A percentile compares a stretch with the other conserved stretches of the same genome.
Evolutionary conservation across 2,329 filamentous ascomycete species (phyloP).

Genomic region (Penicillium hordei): DNA sequence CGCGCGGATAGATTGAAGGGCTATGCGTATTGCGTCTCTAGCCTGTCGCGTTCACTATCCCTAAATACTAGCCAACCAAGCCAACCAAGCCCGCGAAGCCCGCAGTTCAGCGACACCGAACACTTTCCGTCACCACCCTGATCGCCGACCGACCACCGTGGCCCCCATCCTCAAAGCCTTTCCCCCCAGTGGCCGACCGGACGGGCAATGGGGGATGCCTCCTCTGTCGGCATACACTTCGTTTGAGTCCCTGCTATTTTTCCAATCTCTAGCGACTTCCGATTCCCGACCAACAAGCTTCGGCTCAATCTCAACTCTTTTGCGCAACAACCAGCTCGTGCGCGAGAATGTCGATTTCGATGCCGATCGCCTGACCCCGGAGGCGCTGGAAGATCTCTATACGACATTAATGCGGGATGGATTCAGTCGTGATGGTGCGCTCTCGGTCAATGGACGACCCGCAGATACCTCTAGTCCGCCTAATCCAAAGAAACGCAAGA

Average conservation of each 20-base stretch:
- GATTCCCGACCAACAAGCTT: constrained; percentile 68
- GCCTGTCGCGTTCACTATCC: constrained; percentile 8
- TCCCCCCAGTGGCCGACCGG: constrained; percentile 39
- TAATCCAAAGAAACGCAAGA: constrained; percentile 72
- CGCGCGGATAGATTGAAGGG: constrained; percentile 26
- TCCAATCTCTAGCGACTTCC: constrained; percentile 72
- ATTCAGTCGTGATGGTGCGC: constrained; percentile 49
- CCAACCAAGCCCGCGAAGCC: not conserved
- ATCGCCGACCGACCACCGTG: constrained; percentile 31
- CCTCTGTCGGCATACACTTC: constrained; percentile 69
- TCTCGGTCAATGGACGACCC: constrained; percentile 24
- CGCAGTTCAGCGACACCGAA: not conserved
- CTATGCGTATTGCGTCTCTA: constrained; percentile 16
- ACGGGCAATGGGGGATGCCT: constrained; percentile 56
- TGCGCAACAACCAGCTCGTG: constrained; percentile 73
- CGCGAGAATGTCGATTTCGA: constrained; percentile 71
- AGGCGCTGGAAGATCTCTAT: constrained; percentile 77
- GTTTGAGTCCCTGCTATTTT: constrained; percentile 82
- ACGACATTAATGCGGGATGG: constrained; percentile 74
- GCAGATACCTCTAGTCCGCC: constrained; percentile 36
- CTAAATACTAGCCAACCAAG: not conserved
- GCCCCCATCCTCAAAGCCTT: constrained; percentile 37
- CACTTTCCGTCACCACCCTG: constrained; percentile 2
- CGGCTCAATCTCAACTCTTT: constrained; percentile 67
- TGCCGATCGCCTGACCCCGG: constrained; percentile 69